These are phyloP conservation scores for Pascua sp. DNA, from an alignment of 1,284 basidiomycete species.

Conservation along the genomic window DNA sequence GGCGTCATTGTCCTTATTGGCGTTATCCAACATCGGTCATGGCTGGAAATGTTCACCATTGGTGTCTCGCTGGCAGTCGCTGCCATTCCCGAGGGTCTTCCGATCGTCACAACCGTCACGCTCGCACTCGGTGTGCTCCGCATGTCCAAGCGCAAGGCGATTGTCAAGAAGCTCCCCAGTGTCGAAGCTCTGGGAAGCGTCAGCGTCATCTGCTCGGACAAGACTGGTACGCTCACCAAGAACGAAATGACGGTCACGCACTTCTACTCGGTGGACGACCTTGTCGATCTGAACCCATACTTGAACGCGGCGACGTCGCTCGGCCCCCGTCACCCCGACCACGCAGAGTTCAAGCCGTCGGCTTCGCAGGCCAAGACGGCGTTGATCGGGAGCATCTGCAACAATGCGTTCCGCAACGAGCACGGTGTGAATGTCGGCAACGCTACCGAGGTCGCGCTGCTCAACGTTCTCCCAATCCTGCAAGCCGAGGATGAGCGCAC, in stretches of 20 bases:
- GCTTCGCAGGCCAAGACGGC: slow-evolving; percentile 67
- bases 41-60: slow-evolving; percentile 99
- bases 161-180: slow-evolving; percentile 93
- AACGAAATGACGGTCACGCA: slow-evolving; percentile 94
- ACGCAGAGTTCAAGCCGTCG: slow-evolving; percentile 45
- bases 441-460: slow-evolving; percentile 82
- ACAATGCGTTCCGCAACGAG: slow-evolving; percentile 62
- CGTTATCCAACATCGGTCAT: slow-evolving; percentile 76
- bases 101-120: slow-evolving; percentile 96
- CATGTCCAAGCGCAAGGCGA: slow-evolving; percentile 91
- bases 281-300: slow-evolving; percentile 60
- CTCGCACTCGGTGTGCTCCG: slow-evolving; percentile 88
- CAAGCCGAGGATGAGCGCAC: slow-evolving; percentile 66
- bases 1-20: slow-evolving; percentile 91
- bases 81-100: slow-evolving; percentile 93
- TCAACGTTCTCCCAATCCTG: slow-evolving; percentile 74
- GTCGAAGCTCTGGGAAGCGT: slow-evolving; percentile 93
- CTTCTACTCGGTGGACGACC: slow-evolving; percentile 80
- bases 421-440: slow-evolving; percentile 78
- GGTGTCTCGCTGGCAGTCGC: slow-evolving; percentile 96
- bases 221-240: slow-evolving; percentile 94
- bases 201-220: slow-evolving; percentile 95
- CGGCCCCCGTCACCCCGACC: slow-evolving; percentile 60
- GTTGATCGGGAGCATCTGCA: slow-evolving; percentile 56
- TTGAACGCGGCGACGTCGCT: slow-evolving; percentile 48